These are phyloP conservation scores for Cutaneotrichosporon sp. DNA, from an alignment of 1,284 basidiomycete genomes.

Conservation along the genomic window DNA sequence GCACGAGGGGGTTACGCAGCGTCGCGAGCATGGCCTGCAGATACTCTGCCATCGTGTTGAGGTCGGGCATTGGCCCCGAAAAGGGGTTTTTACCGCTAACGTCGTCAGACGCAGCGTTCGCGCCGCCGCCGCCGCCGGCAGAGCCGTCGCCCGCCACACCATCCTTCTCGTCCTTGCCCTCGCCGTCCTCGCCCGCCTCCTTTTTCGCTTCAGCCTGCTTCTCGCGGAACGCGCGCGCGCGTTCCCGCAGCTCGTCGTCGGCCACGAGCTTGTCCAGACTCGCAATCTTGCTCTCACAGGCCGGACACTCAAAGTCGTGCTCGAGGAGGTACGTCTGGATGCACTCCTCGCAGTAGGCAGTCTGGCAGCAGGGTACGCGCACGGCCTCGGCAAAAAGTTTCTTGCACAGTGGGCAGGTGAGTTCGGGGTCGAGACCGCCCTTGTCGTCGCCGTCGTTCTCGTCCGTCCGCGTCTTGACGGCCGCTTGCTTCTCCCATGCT, in stretches of 20 bases:
- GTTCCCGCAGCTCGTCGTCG: constrained; percentile 71
- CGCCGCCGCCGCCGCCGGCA: background rate
- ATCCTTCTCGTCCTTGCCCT: background rate
- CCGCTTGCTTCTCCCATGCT: constrained; percentile 82
- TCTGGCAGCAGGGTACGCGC: constrained; percentile 83
- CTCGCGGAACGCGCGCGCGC: constrained; percentile 73
- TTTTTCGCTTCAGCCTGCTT: constrained; percentile 72
- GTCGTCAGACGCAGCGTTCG: too few relatives aligned
- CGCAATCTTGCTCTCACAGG: constrained; percentile 76
- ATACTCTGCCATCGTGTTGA: constrained; percentile 17
- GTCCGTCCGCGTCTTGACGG: constrained; percentile 72
- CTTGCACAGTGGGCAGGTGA: constrained; percentile 82
- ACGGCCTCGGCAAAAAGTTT: constrained; percentile 84
- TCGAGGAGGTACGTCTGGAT: constrained; percentile 85
- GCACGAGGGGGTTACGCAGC: constrained; percentile 32
- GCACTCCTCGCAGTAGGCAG: constrained; percentile 90
- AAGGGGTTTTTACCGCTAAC: constrained; percentile 13
- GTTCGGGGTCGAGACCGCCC: constrained; percentile 60
- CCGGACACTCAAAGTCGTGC: constrained; percentile 85
- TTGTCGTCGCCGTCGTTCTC: constrained; percentile 72
- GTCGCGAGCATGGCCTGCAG: constrained; percentile 30
- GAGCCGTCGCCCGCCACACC: background rate
- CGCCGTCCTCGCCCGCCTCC: constrained; percentile 42
- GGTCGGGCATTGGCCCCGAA: constrained; percentile 15
- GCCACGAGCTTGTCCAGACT: constrained; percentile 74